Evolutionary conservation across 148 eudicot genomes (phyloP), one percentile per base, ranked within the genome.

Genomic region (Heliosperma pusillum): DNA sequence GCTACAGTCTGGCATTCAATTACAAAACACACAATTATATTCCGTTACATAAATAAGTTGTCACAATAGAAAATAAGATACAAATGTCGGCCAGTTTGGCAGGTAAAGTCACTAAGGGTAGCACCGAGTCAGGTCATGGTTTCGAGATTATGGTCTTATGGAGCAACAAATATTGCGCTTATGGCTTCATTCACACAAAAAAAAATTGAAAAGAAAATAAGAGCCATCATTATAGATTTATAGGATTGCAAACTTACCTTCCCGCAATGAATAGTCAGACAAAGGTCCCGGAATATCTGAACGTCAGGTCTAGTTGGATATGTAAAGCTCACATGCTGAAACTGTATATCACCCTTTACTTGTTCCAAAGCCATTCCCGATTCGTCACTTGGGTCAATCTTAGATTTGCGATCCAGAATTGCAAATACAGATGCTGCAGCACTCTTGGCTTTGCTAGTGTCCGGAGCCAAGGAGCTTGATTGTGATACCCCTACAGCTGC

Each of bases 251-350:
- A 59, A 19, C 25, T 62, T 73, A 89, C 94, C 94, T 89, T 82
- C 68, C 96, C 93, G 27, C 80, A 79, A 69, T 50, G 86, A 70
- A 91, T 87, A 16, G 76, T 81, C 77, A 91, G 75, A 77, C 78
- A 70, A 25, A 91, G 84, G 83, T 89, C 88, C 1, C 81, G 83
- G 42, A 91, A 83, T 21, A 91, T 83, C 55, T 82, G 88, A 68
- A 87, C 76, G 52, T 84, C 82, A 45, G 91, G 97, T 59, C 93
- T 85, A 9, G 86, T 85, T 12, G 97, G 88, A 73, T 91, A 91
- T 7, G 77, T 86, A 78, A 91, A 91, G 78, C 86, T 81, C 36
- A 91, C 79, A 62, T 85, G 88, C 15, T 74, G 77, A 61, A 91
- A 79, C 74, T 89, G 87, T 70, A 91, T 86, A 11, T 89, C 88